Evolutionary conservation across 148 eudicot genomes (phyloP).

Genomic region (Persicaria maculosa): DNA sequence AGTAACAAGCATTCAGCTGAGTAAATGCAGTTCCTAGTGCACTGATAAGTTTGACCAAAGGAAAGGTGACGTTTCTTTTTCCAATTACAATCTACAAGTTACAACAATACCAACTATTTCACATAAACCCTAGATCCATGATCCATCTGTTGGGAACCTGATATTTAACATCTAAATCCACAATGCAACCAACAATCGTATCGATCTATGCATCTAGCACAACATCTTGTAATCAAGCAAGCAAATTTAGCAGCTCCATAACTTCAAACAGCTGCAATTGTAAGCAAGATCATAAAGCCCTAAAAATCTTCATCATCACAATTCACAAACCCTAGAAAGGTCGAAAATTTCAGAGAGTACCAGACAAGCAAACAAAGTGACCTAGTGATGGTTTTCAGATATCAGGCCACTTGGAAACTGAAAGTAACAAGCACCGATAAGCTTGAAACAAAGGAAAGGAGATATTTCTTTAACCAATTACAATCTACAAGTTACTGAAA

Average conservation of each 20-base stretch:
- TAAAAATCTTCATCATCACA: neutral
- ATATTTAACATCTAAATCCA: neutral
- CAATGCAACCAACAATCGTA: neutral
- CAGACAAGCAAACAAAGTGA: no score
- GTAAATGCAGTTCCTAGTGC: neutral
- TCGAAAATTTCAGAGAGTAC: no score
- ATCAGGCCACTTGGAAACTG: neutral
- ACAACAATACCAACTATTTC: neutral
- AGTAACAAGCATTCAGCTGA: neutral
- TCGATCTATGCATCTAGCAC: neutral
- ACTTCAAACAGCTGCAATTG: neutral
- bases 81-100: no score
- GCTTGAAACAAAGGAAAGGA: neutral
- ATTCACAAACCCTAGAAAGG: no score
- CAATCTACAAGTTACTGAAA: neutral
- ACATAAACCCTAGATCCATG: conserved; percentile 5
- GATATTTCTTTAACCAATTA: no score
- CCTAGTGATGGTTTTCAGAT: neutral
- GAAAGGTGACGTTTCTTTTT: no score
- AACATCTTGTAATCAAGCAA: neutral
- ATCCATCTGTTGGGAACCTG: neutral
- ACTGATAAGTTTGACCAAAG: neutral
- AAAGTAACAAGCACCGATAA: neutral
- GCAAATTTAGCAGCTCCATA: neutral
- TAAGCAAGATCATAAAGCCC: neutral